Base-by-base conservation (phyloP, 2,329 filamentous ascomycete species). In the Sporothrix humicola region DNA sequence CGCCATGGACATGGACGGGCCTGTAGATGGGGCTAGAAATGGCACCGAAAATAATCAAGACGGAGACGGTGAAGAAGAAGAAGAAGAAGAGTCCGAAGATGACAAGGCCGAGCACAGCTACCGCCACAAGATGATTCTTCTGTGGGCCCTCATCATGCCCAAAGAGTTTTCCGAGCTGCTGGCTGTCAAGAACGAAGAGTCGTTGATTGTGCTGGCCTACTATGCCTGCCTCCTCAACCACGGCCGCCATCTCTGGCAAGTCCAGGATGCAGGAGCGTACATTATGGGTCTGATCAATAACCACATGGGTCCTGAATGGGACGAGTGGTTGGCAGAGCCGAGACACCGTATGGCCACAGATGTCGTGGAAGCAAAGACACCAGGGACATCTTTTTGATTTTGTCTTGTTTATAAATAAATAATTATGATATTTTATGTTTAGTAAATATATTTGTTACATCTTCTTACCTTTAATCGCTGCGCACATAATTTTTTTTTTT, bases 221-320 rank as follows among this genome's bases (percentile, higher is more conserved):
- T 80, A 80, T 58, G 75, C 77, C 0, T 74, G 78, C 20, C 75
- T 81, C 26, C 75, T 81, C 17, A 78, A 81, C 69, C 72, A 78
- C 37, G 77, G 75, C 17, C 73, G 75, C 48, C 48, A 74, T 15
- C 31, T 80, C 58, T 81, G 80, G 80, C 79, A 79, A 69, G 75
- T 81, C n/a, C 75, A 77, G 13, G 77, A 76, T 31, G 73, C 77
- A 4, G 77, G 77, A 15, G 65, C 50, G 56, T 71, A 75, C 71
- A 69, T 76, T 4, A 65, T 77, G 46, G 46, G 70, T 13, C 68
- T 77, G 5, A 69, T 77, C 26, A 59, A 5, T 6, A 73, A 76
- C 23, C 54, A 74, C 48, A 70, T 77, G 23, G 70, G 70, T 13
- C 72, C 74, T 1, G 66, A 59, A n/a, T 77, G 75, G 76, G 56